Base-by-base conservation (phyloP, 768 basidiomycete species). In the Xerocomellus amylosporus region DNA sequence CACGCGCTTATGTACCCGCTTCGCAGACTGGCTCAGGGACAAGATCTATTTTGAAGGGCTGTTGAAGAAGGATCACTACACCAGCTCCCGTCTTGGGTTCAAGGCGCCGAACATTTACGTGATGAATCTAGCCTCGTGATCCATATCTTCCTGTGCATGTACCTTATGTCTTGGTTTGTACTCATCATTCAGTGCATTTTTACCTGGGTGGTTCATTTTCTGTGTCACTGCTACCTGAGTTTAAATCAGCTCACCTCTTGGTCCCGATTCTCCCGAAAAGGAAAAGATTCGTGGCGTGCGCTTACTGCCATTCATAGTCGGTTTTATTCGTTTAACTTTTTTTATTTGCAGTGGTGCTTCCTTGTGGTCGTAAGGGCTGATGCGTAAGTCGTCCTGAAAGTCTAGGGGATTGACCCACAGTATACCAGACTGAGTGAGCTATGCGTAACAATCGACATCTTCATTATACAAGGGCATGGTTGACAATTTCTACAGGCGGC, bases 81-180 rank as follows among this genome's bases (percentile, higher is more conserved):
- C 78, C 2, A 59, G 71, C 26, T 66, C 74, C 9, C 79, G 88
- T 7, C 80, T 93, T 28, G 90, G 90, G 2, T 93, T 82, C 71
- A 79, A 77, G 51, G 90, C 90, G 3, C 83, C 89, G 7, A 92
- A 93, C 64, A 80, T 91, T 37, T 89, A 89, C 65, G 76, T 90
- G 37, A 83, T 92, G 85, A 77, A 79, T 51, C 58, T 88, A 38
- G 74, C 75, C 12, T 70, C 75, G n/a, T 85, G 68, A 73, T 50
- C 46, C n/a, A 26, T 42, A 9, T 28, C 42, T 33, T 46, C 20
- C 26, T 48, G 36, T 41, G 40, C 14, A 56, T 50, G 46, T 58
- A 57, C 45, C 39, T 49, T 20, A 15, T 49, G 2, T 49, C 53
- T 54, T 59, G 52, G 15, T 46, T 58, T 51, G 45, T n/a, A n/a